Base-by-base conservation (phyloP, 2,329 filamentous ascomycete genomes). In the Cercospora sojina region DNA sequence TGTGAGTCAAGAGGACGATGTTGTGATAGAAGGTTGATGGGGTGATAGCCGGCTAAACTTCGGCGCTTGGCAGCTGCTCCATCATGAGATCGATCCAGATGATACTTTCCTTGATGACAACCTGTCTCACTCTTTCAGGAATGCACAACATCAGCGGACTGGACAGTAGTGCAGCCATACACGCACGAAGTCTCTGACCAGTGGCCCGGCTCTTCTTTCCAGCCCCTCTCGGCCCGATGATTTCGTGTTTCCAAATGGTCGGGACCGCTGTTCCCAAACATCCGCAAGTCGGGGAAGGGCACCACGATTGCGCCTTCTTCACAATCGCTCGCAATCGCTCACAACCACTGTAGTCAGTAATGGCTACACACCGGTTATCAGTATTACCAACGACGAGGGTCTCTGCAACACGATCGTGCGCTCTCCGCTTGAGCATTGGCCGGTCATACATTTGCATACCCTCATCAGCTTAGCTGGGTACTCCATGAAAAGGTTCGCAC, bases 21-120 rank as follows among this genome's bases (percentile, higher is more conserved):
- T 57, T 35, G 53, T 31, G 53, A 53, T 53, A 25, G 27, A 57
- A 57, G 53, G 53, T 57, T 57, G 53, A 57, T 57, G 27, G 53
- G 53, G 53, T 57, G 53, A 57, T 57, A 31, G 53, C 23, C 53
- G 53, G 53, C 53, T 12, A 31, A 35, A 57, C 29, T 35, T 57
- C 53, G 53, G 53, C 53, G 35, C 53, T 57, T 57, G 53, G 53
- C 53, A 56, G 23, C 7, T 18, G 3, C 29, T 32, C 16, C 2
- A 35, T 57, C 53, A 23, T 57, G 29, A 57, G 53, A 23, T 35
- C 7, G 29, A n/a, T 57, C 20, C 53, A 57, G 53, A 35, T 57
- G 53, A 57, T 29, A 3, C 53, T 56, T n/a, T 31, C 27, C 23
- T 25, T 31, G 16, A 32, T 35, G 53, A 57, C 53, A 18, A 35